Base-by-base conservation (phyloP, 192 early-diverging fungal species). In the Fimicolochytrium jonesii region DNA sequence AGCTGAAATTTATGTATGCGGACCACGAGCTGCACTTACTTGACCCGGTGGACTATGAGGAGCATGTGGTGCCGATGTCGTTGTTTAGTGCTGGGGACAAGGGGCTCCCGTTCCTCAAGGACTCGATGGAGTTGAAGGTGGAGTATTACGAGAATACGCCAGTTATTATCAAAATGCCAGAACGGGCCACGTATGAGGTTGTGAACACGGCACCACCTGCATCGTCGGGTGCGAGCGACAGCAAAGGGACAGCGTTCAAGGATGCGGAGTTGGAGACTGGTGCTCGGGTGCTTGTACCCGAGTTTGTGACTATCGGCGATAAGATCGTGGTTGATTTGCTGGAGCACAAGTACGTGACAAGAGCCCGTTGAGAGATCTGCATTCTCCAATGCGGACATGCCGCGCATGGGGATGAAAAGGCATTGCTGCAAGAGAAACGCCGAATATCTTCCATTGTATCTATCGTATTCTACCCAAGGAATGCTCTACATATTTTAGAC, bases 301-400 rank as follows among this genome's bases (percentile, higher is more conserved):
- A 89, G 62, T 92, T 92, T 82, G 79, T 92, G 26, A 83, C 87
- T 61, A 69, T 74, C 11, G 90, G 90, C 26, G 92, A 94, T 33
- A 75, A 68, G 39, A 80, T 94, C 20, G 45, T 87, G 1, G 82
- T 94, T 25, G 86, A 92, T 70, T 67, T 90, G 11, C 72, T 82
- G 18, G 72, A 81, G 13, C 61, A 78, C 28, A 76, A 72, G 28
- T 92, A 92, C 45, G 57, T 88, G 13, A 75, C 78, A 22, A 76
- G 88, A 20, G 87, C 79, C 33, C 17, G 31, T 26, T 61, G 29
- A 61, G 37, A n/a, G n/a, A n/a, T n/a, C n/a, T n/a, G n/a, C n/a
- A n/a, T n/a, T n/a, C n/a, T n/a, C n/a, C n/a, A n/a, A n/a, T n/a
- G n/a, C n/a, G n/a, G n/a, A n/a, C n/a, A n/a, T n/a, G n/a, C n/a